These are phyloP conservation scores for Debaryomyces fabryi DNA, from an alignment of 1,139 yeast species.

Conservation along the genomic window DNA sequence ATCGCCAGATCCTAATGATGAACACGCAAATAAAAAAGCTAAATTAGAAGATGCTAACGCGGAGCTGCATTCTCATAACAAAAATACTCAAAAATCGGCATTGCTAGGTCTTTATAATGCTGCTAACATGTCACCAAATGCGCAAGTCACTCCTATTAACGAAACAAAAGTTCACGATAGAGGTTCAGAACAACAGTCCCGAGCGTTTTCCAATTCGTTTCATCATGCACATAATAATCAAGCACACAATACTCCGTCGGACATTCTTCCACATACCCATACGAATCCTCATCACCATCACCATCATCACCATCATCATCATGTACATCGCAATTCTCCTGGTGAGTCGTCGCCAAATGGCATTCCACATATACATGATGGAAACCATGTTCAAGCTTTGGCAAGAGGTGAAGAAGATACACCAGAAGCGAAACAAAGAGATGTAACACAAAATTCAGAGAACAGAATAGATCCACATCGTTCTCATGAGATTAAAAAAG, in stretches of 20 bases:
- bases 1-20: conserved; percentile 2
- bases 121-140: background rate
- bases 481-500: background rate
- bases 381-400: background rate
- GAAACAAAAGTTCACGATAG: background rate
- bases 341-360: background rate
- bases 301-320: conserved; percentile 19
- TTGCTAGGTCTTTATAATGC: conserved; percentile 6
- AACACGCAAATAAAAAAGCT: conserved; percentile 8
- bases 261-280: conserved; percentile 16
- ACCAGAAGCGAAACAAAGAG: background rate
- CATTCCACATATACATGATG: conserved; percentile 6
- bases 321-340: conserved; percentile 10
- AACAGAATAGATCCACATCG: background rate
- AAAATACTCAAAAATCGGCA: conserved; percentile 7
- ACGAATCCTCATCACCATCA: conserved; percentile 13
- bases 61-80: background rate
- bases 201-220: background rate
- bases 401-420: background rate
- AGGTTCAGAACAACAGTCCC: background rate
- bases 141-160: conserved; percentile 6
- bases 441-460: background rate
- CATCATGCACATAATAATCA: background rate
- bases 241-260: background rate
- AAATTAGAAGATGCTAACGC: conserved; percentile 12